A percentile compares a stretch with the other conserved stretches of the same genome.
phyloP scores from a whole-genome alignment of 352 stramenopile species.

The Globisporangium lucens region DNA sequence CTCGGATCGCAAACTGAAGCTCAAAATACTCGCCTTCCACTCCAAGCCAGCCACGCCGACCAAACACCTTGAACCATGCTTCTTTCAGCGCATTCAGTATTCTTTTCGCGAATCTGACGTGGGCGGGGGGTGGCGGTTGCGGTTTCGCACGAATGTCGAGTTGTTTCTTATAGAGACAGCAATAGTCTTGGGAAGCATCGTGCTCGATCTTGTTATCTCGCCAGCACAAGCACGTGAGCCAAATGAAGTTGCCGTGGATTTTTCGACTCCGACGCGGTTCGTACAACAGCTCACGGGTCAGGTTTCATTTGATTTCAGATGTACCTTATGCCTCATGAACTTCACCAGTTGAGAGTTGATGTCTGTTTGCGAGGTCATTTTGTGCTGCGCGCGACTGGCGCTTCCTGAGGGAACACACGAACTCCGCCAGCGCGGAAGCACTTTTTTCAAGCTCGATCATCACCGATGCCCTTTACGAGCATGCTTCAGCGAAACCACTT shows the following conservation, averaged over 20 bases:
- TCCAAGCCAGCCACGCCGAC: background rate
- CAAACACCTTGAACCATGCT: background rate
- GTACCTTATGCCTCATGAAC: too few relatives aligned
- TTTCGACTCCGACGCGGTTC: background rate
- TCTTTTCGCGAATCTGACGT: background rate
- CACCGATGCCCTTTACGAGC: too few relatives aligned
- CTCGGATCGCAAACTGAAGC: conserved; percentile 3
- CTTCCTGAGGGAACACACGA: too few relatives aligned
- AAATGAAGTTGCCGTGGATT: background rate
- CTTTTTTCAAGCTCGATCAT: too few relatives aligned
- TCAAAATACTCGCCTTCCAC: conserved; percentile 11
- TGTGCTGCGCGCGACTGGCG: too few relatives aligned
- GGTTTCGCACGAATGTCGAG: background rate
- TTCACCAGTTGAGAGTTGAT: too few relatives aligned
- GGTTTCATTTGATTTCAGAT: too few relatives aligned
- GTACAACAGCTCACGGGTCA: background rate
- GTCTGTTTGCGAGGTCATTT: too few relatives aligned
- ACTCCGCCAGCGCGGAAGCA: too few relatives aligned
- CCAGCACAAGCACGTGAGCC: background rate
- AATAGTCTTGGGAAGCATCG: background rate
- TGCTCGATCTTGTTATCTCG: conserved; percentile 7
- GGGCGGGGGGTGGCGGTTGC: background rate
- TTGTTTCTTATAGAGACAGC: conserved; percentile 6
- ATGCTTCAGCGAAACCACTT: too few relatives aligned
- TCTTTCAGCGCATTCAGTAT: background rate